Evolutionary conservation across 148 eudicot genomes (phyloP).

Genomic region (Dianthus caryophyllus): DNA sequence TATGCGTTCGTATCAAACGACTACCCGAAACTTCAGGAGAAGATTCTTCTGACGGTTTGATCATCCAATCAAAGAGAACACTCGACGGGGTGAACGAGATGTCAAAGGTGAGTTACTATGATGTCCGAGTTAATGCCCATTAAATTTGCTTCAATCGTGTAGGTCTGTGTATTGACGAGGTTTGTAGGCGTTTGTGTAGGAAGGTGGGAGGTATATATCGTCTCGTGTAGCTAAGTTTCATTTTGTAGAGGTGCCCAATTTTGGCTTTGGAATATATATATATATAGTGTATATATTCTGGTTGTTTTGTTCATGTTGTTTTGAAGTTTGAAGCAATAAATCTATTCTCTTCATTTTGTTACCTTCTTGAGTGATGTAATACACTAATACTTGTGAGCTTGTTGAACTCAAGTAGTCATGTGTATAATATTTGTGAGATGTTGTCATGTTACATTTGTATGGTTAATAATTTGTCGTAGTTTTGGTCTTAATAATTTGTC

Average conservation of each 20-base stretch:
- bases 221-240: slow-evolving; percentile 13
- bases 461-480: no score
- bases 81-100: not conserved
- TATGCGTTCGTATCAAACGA: slow-evolving; percentile 55
- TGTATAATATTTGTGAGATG: no score
- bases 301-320: not conserved
- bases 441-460: no score
- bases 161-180: slow-evolving; percentile 15
- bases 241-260: slow-evolving; percentile 23
- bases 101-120: slow-evolving; percentile 3
- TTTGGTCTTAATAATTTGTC: no score
- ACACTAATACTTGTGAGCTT: not conserved
- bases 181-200: slow-evolving; percentile 14
- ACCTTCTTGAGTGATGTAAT: not conserved
- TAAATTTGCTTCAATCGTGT: slow-evolving; percentile 12
- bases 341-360: not conserved
- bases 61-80: not conserved
- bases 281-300: slow-evolving; percentile 24
- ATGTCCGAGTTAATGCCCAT: not conserved
- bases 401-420: not conserved
- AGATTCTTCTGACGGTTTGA: slow-evolving; percentile 29
- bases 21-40: slow-evolving; percentile 42
- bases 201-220: slow-evolving; percentile 17
- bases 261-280: slow-evolving; percentile 13
- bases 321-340: not conserved